Conservation (phyloP, 2,329 filamentous ascomycete species). For the Thelonectria discophora region DNA sequence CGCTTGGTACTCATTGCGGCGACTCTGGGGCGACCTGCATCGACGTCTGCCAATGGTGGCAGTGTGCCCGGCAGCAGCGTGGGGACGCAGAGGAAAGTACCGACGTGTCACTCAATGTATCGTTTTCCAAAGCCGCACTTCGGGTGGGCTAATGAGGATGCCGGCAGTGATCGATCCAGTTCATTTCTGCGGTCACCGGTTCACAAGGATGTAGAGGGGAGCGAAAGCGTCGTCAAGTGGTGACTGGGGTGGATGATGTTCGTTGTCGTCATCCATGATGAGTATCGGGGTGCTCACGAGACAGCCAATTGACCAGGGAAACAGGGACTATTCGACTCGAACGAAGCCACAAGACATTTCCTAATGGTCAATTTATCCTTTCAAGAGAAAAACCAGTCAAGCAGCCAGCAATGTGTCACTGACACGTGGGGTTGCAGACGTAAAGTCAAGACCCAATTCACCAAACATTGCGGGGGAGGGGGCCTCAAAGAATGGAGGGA, state of each 20-base stretch:
- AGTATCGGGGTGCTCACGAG: background rate
- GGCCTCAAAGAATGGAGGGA: background rate
- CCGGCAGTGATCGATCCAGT: constrained; percentile 12
- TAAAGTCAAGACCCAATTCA: constrained; percentile 2
- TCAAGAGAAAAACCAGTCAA: constrained; percentile 5
- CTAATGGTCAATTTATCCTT: constrained; percentile 3
- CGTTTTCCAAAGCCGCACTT: background rate
- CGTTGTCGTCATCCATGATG: constrained; percentile 19
- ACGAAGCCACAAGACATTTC: background rate
- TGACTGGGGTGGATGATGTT: constrained; percentile 3
- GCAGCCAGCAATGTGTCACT: constrained; percentile 4
- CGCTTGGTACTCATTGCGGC: background rate
- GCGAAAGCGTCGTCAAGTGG: background rate
- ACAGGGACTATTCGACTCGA: background rate
- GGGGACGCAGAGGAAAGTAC: constrained; percentile 8
- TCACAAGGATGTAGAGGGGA: background rate
- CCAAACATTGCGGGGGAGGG: constrained; percentile 25
- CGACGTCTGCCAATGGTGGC: constrained; percentile 13
- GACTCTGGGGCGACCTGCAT: constrained; percentile 15
- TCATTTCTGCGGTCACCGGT: constrained; percentile 2
- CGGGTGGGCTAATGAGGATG: constrained; percentile 13
- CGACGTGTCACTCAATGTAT: constrained; percentile 14
- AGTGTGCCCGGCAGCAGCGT: constrained; percentile 2
- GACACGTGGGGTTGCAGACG: constrained; percentile 20
- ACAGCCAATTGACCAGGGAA: background rate